A percentile compares a stretch with the other conserved stretches of the same genome.
These are phyloP conservation scores for Leavenworthia alabamica DNA, from an alignment of 345 rosid genomes.

Conservation along the genomic window DNA sequence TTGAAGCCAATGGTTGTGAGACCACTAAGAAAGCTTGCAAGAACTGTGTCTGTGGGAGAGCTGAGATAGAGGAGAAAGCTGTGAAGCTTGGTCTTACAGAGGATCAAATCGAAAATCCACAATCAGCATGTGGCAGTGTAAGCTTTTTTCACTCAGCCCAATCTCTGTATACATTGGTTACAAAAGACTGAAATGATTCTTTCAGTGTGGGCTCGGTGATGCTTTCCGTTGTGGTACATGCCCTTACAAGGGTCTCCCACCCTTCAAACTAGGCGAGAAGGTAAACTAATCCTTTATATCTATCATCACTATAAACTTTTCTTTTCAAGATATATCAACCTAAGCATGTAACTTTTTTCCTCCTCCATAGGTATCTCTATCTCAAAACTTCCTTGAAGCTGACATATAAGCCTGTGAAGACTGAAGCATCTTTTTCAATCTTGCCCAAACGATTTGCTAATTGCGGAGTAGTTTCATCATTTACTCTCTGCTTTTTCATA, in stretches of 20 bases:
- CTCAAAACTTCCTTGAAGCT: conserved; percentile 69
- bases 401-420: conserved; percentile 47
- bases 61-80: conserved; percentile 84
- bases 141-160: conserved; percentile 20
- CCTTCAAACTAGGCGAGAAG: conserved; percentile 91
- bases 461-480: conserved; percentile 11
- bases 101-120: conserved; percentile 84
- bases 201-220: conserved; percentile 92
- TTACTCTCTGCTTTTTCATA: conserved; percentile 16
- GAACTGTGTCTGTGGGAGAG: conserved; percentile 95
- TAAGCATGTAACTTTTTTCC: background rate
- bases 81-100: conserved; percentile 55
- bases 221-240: conserved; percentile 95
- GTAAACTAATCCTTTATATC: conserved; percentile 31
- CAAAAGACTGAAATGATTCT: background rate
- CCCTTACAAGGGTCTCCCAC: conserved; percentile 89
- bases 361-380: conserved; percentile 53
- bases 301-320: background rate
- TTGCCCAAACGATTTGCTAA: background rate
- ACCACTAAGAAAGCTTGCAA: conserved; percentile 92
- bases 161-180: background rate
- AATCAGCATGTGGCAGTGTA: conserved; percentile 94
- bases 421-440: conserved; percentile 1
- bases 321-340: background rate
- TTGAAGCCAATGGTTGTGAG: conserved; percentile 75